A percentile compares a stretch with the other conserved stretches of the same genome.
These are phyloP conservation scores for Actinidia arguta DNA, from an alignment of 179 eudicot species.

Conservation along the genomic window DNA sequence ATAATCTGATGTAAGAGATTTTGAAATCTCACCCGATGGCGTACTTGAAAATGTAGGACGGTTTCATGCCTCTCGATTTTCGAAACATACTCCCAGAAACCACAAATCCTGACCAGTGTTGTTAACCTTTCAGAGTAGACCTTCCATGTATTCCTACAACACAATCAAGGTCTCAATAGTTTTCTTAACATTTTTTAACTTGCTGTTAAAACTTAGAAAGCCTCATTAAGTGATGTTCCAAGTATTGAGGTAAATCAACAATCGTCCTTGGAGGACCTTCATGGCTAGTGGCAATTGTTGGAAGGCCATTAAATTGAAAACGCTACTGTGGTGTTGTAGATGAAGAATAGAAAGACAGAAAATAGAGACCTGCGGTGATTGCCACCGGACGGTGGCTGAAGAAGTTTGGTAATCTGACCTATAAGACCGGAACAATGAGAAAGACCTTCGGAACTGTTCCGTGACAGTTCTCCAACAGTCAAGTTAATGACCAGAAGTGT, in stretches of 20 bases:
- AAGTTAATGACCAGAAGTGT: no score
- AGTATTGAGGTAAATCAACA: conserved; percentile 39
- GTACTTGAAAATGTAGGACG: no score
- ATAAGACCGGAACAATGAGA: no score
- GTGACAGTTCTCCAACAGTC: no score
- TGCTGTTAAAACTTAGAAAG: no score
- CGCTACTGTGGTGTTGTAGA: no score
- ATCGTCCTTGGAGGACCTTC: conserved; percentile 90
- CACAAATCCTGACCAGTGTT: conserved; percentile 83
- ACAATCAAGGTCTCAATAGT: neutral
- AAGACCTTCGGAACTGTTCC: no score
- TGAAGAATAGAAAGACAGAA: no score
- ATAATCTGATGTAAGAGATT: conserved; percentile 93
- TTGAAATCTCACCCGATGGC: conserved; percentile 76
- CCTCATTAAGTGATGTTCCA: neutral
- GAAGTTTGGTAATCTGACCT: no score
- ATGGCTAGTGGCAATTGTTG: conserved; percentile 85
- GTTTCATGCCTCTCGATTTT: conserved; percentile 87
- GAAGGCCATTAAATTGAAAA: no score
- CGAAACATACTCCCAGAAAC: conserved; percentile 88
- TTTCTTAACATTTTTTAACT: neutral
- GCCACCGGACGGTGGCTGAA: no score
- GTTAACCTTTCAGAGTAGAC: conserved; percentile 80
- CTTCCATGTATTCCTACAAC: conserved; percentile 81
- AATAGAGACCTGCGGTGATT: no score